Evolutionary conservation across 1,284 basidiomycete species (phyloP), one percentile per base, ranked within the genome.

Genomic region (Papiliotrema laurentii): DNA sequence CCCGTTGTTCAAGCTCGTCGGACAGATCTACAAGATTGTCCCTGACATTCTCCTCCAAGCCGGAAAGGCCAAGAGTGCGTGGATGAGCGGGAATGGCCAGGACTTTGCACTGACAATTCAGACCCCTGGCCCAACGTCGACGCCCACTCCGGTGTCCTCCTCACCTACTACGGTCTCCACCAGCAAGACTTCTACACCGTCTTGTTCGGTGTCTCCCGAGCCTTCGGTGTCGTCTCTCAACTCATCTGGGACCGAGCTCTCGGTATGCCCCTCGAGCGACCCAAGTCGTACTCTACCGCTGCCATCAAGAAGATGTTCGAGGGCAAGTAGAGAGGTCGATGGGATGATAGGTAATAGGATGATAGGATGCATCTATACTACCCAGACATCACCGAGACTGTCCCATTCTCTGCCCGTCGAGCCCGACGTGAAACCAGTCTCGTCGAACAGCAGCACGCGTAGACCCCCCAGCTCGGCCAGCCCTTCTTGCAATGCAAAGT

Each of bases 151-250:
- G 94, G 94, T 77, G 91, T 86, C 59, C 83, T 97, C 50, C 79
- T 97, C 49, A 89, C 89, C 54, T 80, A 94, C 68, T 75, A 74
- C 66, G 75, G 89, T 50, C 77, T 91, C 54, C 80, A 81, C 61
- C 83, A 93, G 74, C 91, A 92, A 84, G 81, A 89, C 71, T 94
- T 87, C 80, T 94, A 94, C 79, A 96, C 90, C 55, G 92, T 96
- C 55, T 81, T 97, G 56, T 97, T 97, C 75, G 93, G 93, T 80
- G 90, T 97, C 42, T 94, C 91, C 27, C 85, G 89, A 71, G 89
- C 89, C 14, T 88, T 92, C 61, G 89, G 89, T 80, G 89, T 91
- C 51, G 82, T 84, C 49, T 84, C 89, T 37, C 89, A 91, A 71
- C 80, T 91, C 62, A 89, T 91, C 68, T 96, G 90, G 89, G 92